A percentile compares a stretch with the other conserved stretches of the same genome.
phyloP scores from a whole-genome alignment of 1,284 basidiomycete species.

The Trichosporon asahii region DNA sequence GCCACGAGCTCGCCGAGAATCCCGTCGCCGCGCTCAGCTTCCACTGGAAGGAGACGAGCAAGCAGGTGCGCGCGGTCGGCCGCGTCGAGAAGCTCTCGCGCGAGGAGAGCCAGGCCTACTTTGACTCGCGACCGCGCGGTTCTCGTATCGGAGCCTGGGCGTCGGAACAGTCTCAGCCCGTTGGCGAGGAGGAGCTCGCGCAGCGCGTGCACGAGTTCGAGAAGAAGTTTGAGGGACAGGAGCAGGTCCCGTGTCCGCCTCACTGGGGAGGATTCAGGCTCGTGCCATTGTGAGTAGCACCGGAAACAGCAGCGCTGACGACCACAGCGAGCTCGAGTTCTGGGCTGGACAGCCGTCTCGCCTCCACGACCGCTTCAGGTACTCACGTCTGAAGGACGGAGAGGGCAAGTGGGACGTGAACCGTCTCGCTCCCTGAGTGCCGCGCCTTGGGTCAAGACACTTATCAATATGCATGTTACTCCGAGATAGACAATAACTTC shows the following conservation, averaged over 20 bases:
- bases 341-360: slow-evolving; percentile 88
- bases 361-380: slow-evolving; percentile 82
- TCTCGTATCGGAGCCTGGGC: slow-evolving; percentile 90
- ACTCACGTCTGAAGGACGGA: slow-evolving; percentile 61
- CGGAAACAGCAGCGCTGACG: slow-evolving; percentile 12
- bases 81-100: slow-evolving; percentile 69
- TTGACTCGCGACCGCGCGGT: slow-evolving; percentile 73
- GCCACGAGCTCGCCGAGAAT: slow-evolving; percentile 70
- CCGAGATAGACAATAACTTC: not conserved
- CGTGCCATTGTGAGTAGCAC: slow-evolving; percentile 69
- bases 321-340: slow-evolving; percentile 72
- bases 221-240: slow-evolving; percentile 58
- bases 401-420: slow-evolving; percentile 68
- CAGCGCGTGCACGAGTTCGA: slow-evolving; percentile 62
- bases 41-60: slow-evolving; percentile 84
- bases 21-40: slow-evolving; percentile 78
- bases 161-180: slow-evolving; percentile 75
- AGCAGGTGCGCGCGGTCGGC: slow-evolving; percentile 81
- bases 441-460: not conserved
- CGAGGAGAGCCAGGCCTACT: slow-evolving; percentile 80
- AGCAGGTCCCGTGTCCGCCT: slow-evolving; percentile 74
- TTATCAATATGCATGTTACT: not conserved
- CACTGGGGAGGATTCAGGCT: slow-evolving; percentile 98
- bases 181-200: slow-evolving; percentile 68
- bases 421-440: slow-evolving; percentile 63